phyloP scores from a whole-genome alignment of 2,329 filamentous ascomycete species.

The Paecilomyces niveus region DNA sequence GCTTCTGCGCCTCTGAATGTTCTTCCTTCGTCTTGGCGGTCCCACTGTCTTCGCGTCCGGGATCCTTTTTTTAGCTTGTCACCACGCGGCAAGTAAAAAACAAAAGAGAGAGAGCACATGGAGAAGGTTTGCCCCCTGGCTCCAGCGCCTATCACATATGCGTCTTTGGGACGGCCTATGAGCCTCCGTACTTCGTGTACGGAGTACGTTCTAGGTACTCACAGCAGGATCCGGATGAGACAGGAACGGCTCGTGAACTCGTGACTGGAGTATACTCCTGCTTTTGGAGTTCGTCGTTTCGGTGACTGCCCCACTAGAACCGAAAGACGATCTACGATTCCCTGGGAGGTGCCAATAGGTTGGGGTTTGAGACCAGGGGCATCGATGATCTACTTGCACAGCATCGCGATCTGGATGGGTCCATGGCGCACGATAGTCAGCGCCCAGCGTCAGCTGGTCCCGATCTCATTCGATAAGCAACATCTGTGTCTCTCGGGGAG shows the following conservation, averaged over 20 bases:
- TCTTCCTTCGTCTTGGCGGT: neutral
- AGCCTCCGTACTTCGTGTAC: neutral
- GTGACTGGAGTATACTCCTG: neutral
- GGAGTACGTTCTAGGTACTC: neutral
- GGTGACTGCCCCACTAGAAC: neutral
- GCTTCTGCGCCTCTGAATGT: neutral
- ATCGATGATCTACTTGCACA: neutral
- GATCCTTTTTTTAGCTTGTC: constrained; percentile 1
- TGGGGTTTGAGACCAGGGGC: neutral
- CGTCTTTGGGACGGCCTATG: neutral
- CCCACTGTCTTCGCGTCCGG: neutral
- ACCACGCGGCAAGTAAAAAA: neutral
- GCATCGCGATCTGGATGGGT: neutral
- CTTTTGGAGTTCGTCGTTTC: neutral
- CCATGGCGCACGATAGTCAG: neutral
- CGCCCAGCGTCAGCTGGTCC: neutral
- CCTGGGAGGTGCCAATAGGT: neutral
- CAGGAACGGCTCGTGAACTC: neutral
- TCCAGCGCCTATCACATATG: neutral
- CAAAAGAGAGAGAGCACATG: neutral
- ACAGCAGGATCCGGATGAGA: neutral
- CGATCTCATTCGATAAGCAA: neutral
- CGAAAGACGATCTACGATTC: neutral
- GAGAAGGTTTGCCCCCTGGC: neutral
- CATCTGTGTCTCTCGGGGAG: neutral